These are phyloP conservation scores for Aspergillus neoniger DNA, from an alignment of 2,329 filamentous ascomycete genomes.

Conservation along the genomic window DNA sequence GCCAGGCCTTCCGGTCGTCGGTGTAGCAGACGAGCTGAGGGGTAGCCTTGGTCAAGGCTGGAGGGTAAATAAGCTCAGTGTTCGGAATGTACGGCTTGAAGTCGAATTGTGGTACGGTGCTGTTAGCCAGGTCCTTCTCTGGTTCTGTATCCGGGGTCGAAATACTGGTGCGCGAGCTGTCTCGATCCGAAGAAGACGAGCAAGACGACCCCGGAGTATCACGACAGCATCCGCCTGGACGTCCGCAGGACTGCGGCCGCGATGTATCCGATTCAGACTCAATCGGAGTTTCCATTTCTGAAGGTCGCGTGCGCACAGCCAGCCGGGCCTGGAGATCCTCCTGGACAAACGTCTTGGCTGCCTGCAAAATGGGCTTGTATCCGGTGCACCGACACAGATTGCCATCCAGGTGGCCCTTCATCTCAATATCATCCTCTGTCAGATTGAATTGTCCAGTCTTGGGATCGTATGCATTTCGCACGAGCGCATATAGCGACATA, in stretches of 20 bases:
- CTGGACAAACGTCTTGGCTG: conserved; percentile 71
- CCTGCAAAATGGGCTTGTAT: conserved; percentile 82
- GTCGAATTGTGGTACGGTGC: conserved; percentile 71
- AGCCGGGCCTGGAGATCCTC: conserved; percentile 53
- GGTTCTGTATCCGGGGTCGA: neutral
- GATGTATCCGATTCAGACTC: neutral
- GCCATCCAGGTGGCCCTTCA: conserved; percentile 71
- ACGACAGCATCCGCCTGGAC: conserved; percentile 30
- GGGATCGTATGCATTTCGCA: conserved; percentile 66
- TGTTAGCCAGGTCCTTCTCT: neutral
- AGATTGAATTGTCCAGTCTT: conserved; percentile 74
- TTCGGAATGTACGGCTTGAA: conserved; percentile 87
- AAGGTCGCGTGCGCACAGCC: neutral
- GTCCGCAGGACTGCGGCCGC: conserved; percentile 22
- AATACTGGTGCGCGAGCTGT: neutral
- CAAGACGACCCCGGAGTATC: conserved; percentile 19
- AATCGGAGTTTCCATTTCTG: neutral
- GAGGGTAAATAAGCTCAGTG: conserved; percentile 86
- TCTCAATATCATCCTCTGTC: conserved; percentile 72
- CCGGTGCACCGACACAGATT: conserved; percentile 88
- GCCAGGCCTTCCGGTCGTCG: conserved; percentile 84
- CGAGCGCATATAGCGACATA: conserved; percentile 53
- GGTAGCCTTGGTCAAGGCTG: conserved; percentile 73
- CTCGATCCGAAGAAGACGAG: neutral
- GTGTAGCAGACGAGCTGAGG: conserved; percentile 77